Conservation (phyloP, 1,284 basidiomycete species). For the Singerocomus rubriflavus region DNA sequence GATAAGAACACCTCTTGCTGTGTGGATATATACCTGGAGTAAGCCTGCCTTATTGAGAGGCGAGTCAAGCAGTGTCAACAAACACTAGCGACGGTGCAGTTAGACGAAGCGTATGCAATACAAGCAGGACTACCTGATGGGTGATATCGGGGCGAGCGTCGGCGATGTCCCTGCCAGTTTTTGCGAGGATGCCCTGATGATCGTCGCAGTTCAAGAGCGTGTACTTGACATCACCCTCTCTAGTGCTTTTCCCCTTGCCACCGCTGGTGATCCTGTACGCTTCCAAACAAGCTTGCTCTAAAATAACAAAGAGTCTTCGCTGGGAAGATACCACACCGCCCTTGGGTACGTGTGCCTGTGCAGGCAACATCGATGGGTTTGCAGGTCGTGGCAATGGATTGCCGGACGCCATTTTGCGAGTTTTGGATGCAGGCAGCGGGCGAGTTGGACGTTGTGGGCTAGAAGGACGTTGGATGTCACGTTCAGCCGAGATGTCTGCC, state of each 20-base stretch:
- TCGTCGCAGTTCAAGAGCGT: conserved; percentile 98
- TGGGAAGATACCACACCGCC: conserved; percentile 56
- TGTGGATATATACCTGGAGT: conserved; percentile 98
- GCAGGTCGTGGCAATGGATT: conserved; percentile 41
- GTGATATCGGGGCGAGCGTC: conserved; percentile 98
- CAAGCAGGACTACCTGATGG: conserved; percentile 71
- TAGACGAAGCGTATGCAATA: conserved; percentile 1
- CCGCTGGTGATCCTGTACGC: conserved; percentile 83
- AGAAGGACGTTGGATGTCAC: background rate
- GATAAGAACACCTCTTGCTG: conserved; percentile 93
- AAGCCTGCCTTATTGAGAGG: conserved; percentile 97
- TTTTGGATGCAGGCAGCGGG: conserved; percentile 49
- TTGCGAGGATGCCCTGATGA: conserved; percentile 97
- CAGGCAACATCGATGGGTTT: conserved; percentile 79
- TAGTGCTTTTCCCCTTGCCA: conserved; percentile 48
- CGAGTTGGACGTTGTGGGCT: conserved; percentile 42
- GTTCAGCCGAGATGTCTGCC: conserved; percentile 1
- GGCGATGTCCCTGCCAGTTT: conserved; percentile 96
- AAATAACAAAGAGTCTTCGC: conserved; percentile 82
- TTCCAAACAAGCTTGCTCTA: conserved; percentile 94
- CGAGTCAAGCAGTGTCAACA: conserved; percentile 95
- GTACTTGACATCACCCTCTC: conserved; percentile 87
- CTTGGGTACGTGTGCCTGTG: conserved; percentile 77
- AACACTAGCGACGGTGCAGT: conserved; percentile 56
- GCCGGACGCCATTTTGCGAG: conserved; percentile 41